Conservation (phyloP, 1,284 basidiomycete species). For the Ustilago tritici region DNA sequence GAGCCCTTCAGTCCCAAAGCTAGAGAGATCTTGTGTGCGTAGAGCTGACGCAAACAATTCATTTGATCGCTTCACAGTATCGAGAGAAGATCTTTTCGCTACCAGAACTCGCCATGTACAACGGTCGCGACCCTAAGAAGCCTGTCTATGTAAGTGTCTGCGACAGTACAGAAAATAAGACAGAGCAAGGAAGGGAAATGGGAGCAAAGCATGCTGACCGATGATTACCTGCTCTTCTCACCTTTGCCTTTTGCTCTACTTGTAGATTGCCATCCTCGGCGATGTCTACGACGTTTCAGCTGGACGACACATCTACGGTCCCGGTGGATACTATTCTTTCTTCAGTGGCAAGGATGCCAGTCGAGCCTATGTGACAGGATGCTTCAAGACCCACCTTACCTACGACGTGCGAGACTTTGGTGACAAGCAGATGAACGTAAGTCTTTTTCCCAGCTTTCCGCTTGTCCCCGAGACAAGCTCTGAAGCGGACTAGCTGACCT, state of each 20-base stretch:
- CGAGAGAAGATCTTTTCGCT: slow-evolving; percentile 79
- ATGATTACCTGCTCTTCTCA: not conserved
- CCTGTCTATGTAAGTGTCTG: slow-evolving; percentile 83
- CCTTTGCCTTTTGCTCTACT: not conserved
- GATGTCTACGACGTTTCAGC: slow-evolving; percentile 90
- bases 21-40: not conserved
- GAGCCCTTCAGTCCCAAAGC: not conserved
- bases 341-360: slow-evolving; percentile 67
- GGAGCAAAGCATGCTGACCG: not conserved
- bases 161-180: not conserved
- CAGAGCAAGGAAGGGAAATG: not conserved
- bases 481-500: slow-evolving; percentile 2
- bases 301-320: slow-evolving; percentile 83
- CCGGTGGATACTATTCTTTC: slow-evolving; percentile 63
- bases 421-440: slow-evolving; percentile 50
- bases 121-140: slow-evolving; percentile 78
- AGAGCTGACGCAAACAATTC: not conserved
- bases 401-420: slow-evolving; percentile 66
- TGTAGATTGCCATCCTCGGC: slow-evolving; percentile 77
- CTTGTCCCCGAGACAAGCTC: not conserved
- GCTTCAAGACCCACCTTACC: slow-evolving; percentile 66
- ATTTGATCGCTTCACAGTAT: slow-evolving; percentile 21
- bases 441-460: slow-evolving; percentile 9
- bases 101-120: slow-evolving; percentile 77
- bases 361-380: slow-evolving; percentile 68